A percentile compares a stretch with the other conserved stretches of the same genome.
Evolutionary conservation across 2,329 filamentous ascomycete genomes (phyloP).

Genomic region (Nannizziopsis arthrosporioides): DNA sequence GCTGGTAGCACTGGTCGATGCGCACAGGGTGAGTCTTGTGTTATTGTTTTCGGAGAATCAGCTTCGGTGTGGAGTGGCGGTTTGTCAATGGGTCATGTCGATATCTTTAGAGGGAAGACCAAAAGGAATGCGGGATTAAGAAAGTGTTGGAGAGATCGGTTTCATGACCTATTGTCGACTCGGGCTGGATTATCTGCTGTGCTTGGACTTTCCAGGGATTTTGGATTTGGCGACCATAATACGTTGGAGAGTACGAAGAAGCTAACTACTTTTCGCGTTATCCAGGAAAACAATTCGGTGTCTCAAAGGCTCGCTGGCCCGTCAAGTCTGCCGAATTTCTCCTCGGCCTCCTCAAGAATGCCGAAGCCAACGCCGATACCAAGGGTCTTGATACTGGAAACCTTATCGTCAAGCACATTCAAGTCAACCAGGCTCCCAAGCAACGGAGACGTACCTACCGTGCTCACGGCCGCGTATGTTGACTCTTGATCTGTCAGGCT

Average conservation of each 20-base stretch:
- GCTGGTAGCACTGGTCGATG: conserved; percentile 89
- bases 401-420: conserved; percentile 99
- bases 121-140: too few relatives aligned
- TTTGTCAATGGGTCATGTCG: too few relatives aligned
- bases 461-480: conserved; percentile 97
- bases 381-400: conserved; percentile 96
- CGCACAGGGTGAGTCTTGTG: conserved; percentile 72
- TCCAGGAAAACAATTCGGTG: conserved; percentile 95
- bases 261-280: conserved; percentile 1
- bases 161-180: too few relatives aligned
- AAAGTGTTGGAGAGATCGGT: too few relatives aligned
- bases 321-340: conserved; percentile 98
- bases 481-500: neutral
- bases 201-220: neutral
- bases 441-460: conserved; percentile 98
- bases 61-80: conserved; percentile 4
- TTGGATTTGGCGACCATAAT: neutral
- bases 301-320: conserved; percentile 96
- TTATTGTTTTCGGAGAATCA: neutral
- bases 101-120: too few relatives aligned
- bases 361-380: conserved; percentile 90
- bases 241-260: neutral
- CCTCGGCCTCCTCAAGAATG: conserved; percentile 92
- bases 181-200: too few relatives aligned
- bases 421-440: conserved; percentile 99